Evolutionary conservation across 768 basidiomycete genomes (phyloP), one percentile per base, ranked within the genome.

Genomic region (Suillus ampliporus): DNA sequence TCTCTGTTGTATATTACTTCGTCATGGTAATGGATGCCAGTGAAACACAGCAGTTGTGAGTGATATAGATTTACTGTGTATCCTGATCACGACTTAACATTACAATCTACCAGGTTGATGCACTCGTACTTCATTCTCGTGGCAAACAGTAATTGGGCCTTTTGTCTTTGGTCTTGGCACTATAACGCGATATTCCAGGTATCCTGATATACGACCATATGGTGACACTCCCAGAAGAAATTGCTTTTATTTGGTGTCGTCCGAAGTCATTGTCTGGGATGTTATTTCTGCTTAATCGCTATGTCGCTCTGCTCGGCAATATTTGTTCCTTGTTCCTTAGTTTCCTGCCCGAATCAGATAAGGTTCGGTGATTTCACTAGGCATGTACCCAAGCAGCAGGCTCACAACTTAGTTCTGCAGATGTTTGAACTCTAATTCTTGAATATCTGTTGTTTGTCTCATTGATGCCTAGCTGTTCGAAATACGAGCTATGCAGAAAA

Each of bases 211-310:
- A 74, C 64, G 75, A 77, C 66, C 69, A 69, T 59, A 5, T 68
- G 35, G 47, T 76, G 57, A 77, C 76, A 4, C 66, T 76, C 38
- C 62, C 65, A 31, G 68, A 69, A 28, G 84, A 86, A 66, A 67
- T 83, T 35, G 66, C 73, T 17, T 76, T 77, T 59, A 67, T 86
- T 4, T 86, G 85, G 85, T 69, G 71, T 58, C 73, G 76, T 53
- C 78, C 77, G 1, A 79, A 78, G 58, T 74, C 71, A 2, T 57
- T 64, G 14, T 79, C 81, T 63, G 73, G 81, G 3, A 76, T 77
- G 26, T 76, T 80, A 67, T 86, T 86, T 70, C 79, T 83, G 58
- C 48, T 82, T 35, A 84, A 84, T 61, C 81, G 85, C 9, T 87
- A 87, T 61, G 64, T 82, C 40, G 76, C 81, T 2, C 75, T 83